These are phyloP conservation scores for Phytophthora constricta DNA, from an alignment of 352 stramenopile genomes.

Conservation along the genomic window DNA sequence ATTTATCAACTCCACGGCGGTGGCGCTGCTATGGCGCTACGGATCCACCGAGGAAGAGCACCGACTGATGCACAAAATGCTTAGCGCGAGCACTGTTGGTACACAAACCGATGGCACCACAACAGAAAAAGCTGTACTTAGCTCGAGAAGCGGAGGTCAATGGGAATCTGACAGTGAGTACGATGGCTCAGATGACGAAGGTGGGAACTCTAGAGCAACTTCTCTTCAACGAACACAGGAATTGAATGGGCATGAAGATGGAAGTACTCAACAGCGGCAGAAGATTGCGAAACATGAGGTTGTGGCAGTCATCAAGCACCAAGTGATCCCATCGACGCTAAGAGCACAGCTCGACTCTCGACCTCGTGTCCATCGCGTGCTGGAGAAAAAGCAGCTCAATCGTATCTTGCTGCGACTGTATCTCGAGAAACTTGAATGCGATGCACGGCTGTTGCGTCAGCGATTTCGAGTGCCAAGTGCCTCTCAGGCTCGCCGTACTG, in stretches of 20 bases:
- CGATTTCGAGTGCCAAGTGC: conserved; percentile 26
- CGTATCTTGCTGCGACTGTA: conserved; percentile 51
- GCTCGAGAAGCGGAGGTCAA: conserved; percentile 18
- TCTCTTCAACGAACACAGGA: background rate
- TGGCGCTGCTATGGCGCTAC: conserved; percentile 73
- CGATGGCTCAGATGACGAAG: conserved; percentile 20
- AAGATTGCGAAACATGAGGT: conserved; percentile 16
- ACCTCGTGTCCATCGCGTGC: conserved; percentile 57
- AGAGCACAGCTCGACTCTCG: conserved; percentile 57
- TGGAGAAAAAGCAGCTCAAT: conserved; percentile 54
- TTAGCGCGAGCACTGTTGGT: conserved; percentile 41
- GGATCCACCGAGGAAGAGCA: conserved; percentile 56
- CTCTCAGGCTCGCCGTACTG: background rate
- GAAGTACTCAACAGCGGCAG: conserved; percentile 4
- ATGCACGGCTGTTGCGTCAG: conserved; percentile 36
- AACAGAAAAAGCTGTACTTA: conserved; percentile 17
- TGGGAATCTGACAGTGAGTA: conserved; percentile 28
- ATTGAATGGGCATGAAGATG: conserved; percentile 4
- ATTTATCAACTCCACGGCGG: conserved; percentile 73
- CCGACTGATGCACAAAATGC: conserved; percentile 64
- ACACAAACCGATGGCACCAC: conserved; percentile 44
- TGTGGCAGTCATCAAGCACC: conserved; percentile 43
- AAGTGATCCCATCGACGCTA: conserved; percentile 54
- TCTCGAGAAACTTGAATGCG: conserved; percentile 66
- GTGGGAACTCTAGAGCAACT: background rate